Evolutionary conservation across 805 yeast genomes (phyloP), one percentile per base, ranked within the genome.

Genomic region (Scheffersomyces ergatensis): DNA sequence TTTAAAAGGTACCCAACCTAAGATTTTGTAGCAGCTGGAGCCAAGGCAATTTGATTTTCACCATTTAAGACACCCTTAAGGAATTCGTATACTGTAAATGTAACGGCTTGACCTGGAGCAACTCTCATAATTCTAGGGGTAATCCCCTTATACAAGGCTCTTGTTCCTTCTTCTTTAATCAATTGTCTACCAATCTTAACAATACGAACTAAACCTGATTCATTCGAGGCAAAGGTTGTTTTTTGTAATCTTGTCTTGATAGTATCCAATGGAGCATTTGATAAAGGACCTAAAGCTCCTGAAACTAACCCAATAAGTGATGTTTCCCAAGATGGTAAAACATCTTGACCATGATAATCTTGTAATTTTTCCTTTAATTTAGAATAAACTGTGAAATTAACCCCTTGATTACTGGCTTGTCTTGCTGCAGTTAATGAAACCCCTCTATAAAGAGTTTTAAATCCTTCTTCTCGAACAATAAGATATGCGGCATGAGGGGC

Each of bases 111-210:
- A 47, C 99, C 99, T 18, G 99, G 97, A 11, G 99, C 99, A 38
- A 92, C 99, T 71, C 99, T 85, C 95, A 92, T 90, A 53, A 92
- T 92, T 72, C 99, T 84, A 54, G 99, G 99, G 18, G 97, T 89
- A 60, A 92, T 92, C 70, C 99, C 99, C 41, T 60, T 60, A 46
- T 60, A 60, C 38, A 60, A 64, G 14, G 75, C 75, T 41, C 62
- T 62, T 31, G 60, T 54, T 40, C 99, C 99, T 68, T 89, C 96
- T 71, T 89, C 95, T 60, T 81, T 82, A 51, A 90, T 71, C 64
- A 92, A 76, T 57, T 83, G 90, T 36, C 71, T 70, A 45, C 95
- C 88, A 56, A 93, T 92, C 62, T 90, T 78, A 29, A 76, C 66
- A 54, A 92, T 89, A 66, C 96, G 80, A 40, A 78, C 80, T 64